Evolutionary conservation across 2,329 filamentous ascomycete species (phyloP).

Genomic region (Verticillium zaregamsianum): DNA sequence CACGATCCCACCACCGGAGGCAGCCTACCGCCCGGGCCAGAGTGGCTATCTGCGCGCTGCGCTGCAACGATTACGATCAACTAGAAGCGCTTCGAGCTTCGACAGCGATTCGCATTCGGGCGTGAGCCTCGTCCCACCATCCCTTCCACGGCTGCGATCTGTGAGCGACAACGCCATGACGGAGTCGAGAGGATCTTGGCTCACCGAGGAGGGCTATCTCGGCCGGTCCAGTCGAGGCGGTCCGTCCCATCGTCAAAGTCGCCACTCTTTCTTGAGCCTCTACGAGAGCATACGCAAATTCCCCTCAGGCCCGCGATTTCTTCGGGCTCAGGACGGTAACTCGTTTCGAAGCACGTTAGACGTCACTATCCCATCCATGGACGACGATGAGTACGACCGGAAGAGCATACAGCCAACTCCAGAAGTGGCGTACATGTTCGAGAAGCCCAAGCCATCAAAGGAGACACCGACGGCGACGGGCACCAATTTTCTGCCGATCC

Average conservation of each 20-base stretch:
- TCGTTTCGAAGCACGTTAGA: constrained; percentile 24
- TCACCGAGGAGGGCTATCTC: constrained; percentile 1
- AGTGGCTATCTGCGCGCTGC: constrained; percentile 11
- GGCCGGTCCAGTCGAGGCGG: not conserved
- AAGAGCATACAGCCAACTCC: constrained; percentile 19
- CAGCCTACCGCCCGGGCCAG: constrained; percentile 4
- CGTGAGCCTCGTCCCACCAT: constrained; percentile 1
- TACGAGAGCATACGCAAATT: constrained; percentile 17
- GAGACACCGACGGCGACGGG: not conserved
- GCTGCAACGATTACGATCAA: constrained; percentile 7
- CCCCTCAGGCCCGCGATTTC: constrained; percentile 9
- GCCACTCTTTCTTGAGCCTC: constrained; percentile 3
- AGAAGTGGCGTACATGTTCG: constrained; percentile 14
- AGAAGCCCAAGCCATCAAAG: not conserved
- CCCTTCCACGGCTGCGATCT: not conserved
- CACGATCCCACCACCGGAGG: not conserved
- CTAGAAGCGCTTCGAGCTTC: constrained; percentile 10
- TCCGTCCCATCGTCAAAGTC: not conserved
- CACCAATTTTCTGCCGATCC: not conserved
- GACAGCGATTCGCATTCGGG: constrained; percentile 1
- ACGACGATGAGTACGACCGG: constrained; percentile 2
- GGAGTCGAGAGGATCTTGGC: constrained; percentile 1
- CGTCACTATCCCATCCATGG: constrained; percentile 20
- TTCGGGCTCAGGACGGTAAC: constrained; percentile 14
- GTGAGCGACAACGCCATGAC: not conserved